phyloP scores from a whole-genome alignment of 2,329 filamentous ascomycete species.

The Pseudopyrenochaeta lycopersici region DNA sequence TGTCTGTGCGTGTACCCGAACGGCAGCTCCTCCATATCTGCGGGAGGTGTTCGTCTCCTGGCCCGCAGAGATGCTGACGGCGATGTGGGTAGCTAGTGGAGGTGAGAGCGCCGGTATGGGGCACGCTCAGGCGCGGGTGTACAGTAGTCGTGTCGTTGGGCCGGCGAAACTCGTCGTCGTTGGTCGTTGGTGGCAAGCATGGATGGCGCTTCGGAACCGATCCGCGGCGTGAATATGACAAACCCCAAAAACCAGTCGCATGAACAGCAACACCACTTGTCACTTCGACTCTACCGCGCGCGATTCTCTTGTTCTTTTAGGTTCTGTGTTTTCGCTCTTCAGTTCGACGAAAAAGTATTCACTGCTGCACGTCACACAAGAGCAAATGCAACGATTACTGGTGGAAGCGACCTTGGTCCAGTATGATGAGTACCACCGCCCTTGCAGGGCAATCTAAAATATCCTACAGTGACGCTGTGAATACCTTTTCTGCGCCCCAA shows the following conservation, averaged over 20 bases:
- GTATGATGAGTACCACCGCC: not conserved
- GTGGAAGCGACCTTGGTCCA: not conserved
- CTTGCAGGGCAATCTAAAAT: not conserved
- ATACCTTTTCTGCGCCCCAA: conserved; percentile 6
- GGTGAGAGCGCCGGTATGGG: not conserved
- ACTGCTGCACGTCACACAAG: too few relatives aligned
- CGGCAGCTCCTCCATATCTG: conserved; percentile 41
- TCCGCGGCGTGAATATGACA: conserved; percentile 2
- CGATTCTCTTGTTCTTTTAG: too few relatives aligned
- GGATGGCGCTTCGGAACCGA: conserved; percentile 19
- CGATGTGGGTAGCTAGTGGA: not conserved
- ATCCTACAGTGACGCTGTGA: conserved; percentile 17
- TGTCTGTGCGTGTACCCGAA: conserved; percentile 45
- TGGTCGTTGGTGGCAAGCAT: conserved; percentile 18
- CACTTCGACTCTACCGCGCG: not conserved
- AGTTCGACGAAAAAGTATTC: too few relatives aligned
- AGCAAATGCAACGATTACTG: not conserved
- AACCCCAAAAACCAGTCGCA: not conserved
- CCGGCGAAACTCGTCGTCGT: conserved; percentile 19
- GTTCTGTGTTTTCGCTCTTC: too few relatives aligned
- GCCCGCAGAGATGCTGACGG: not conserved
- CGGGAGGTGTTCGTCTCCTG: not conserved
- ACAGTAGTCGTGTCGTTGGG: conserved; percentile 10
- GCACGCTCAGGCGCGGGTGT: conserved; percentile 2
- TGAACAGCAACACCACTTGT: not conserved